Conservation (phyloP, 768 basidiomycete species). For the Pulveroboletus frians region DNA sequence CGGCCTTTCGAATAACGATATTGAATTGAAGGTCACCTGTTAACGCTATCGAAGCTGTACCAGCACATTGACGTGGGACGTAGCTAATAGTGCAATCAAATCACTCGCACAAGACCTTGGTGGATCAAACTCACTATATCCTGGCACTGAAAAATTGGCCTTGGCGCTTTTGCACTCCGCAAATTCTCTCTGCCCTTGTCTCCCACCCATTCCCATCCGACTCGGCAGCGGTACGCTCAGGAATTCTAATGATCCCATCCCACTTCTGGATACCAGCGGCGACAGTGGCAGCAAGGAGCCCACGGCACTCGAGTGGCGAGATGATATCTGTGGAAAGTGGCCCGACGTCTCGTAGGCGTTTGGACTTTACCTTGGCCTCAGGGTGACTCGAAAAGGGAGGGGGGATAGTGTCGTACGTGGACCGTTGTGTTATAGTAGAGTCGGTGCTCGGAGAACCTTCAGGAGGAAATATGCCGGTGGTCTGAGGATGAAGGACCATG, state of each 20-base stretch:
- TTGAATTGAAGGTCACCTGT: conserved; percentile 55
- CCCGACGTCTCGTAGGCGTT: conserved; percentile 8
- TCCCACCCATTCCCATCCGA: conserved; percentile 25
- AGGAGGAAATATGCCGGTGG: conserved; percentile 11
- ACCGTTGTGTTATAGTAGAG: conserved; percentile 8
- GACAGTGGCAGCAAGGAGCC: conserved; percentile 40
- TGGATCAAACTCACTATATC: conserved; percentile 23
- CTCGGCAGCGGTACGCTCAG: conserved; percentile 25
- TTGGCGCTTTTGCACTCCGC: conserved; percentile 19
- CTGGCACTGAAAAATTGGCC: conserved; percentile 39
- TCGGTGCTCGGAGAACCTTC: conserved; percentile 12
- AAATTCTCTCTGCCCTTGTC: conserved; percentile 20
- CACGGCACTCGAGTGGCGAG: conserved; percentile 39
- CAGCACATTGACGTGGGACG: conserved; percentile 29
- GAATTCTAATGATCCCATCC: conserved; percentile 50
- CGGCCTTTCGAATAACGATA: conserved; percentile 38
- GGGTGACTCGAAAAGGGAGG: conserved; percentile 12
- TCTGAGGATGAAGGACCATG: conserved; percentile 16
- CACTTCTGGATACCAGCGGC: conserved; percentile 35
- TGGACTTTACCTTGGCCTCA: conserved; percentile 7
- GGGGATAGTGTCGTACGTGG: conserved; percentile 11
- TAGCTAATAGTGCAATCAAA: conserved; percentile 8
- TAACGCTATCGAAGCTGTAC: conserved; percentile 46
- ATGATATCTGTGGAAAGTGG: conserved; percentile 37
- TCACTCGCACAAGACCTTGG: neutral